phyloP scores from a whole-genome alignment of 2,329 filamentous ascomycete species.

The Penicillium rolfsii region DNA sequence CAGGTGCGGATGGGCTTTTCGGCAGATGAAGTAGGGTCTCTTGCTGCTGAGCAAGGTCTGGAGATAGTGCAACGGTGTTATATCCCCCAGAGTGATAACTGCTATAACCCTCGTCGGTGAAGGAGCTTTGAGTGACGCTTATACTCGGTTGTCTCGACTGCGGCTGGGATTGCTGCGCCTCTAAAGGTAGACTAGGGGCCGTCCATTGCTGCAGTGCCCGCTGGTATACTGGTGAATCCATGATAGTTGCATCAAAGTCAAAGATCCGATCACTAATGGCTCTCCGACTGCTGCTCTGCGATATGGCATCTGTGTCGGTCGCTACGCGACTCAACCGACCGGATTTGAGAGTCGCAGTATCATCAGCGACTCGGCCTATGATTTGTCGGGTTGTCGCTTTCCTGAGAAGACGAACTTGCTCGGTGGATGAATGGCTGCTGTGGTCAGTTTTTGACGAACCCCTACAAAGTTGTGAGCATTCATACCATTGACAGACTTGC shows the following conservation, averaged over 20 bases:
- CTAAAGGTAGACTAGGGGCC: neutral
- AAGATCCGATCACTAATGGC: constrained; percentile 36
- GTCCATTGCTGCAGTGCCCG: constrained; percentile 3
- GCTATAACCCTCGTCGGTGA: constrained; percentile 36
- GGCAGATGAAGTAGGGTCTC: constrained; percentile 20
- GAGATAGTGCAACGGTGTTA: constrained; percentile 16
- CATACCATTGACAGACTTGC: constrained; percentile 46
- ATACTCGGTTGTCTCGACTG: constrained; percentile 4
- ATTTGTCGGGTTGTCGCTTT: constrained; percentile 39
- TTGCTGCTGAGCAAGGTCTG: constrained; percentile 8
- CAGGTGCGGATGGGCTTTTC: constrained; percentile 15
- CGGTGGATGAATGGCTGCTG: constrained; percentile 37
- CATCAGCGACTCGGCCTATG: constrained; percentile 42
- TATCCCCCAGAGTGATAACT: constrained; percentile 27
- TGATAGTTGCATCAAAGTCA: constrained; percentile 38
- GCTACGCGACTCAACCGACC: constrained; percentile 30
- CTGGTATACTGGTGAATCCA: constrained; percentile 24
- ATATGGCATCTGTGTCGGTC: constrained; percentile 32
- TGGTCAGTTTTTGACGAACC: constrained; percentile 7
- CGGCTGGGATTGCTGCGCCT: neutral
- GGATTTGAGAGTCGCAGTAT: constrained; percentile 41
- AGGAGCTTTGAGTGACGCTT: constrained; percentile 21
- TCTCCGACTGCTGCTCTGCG: constrained; percentile 32
- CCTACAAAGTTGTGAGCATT: neutral
- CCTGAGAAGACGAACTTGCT: constrained; percentile 41